Conservation (phyloP, 2,329 filamentous ascomycete genomes). For the Talaromyces sp. region DNA sequence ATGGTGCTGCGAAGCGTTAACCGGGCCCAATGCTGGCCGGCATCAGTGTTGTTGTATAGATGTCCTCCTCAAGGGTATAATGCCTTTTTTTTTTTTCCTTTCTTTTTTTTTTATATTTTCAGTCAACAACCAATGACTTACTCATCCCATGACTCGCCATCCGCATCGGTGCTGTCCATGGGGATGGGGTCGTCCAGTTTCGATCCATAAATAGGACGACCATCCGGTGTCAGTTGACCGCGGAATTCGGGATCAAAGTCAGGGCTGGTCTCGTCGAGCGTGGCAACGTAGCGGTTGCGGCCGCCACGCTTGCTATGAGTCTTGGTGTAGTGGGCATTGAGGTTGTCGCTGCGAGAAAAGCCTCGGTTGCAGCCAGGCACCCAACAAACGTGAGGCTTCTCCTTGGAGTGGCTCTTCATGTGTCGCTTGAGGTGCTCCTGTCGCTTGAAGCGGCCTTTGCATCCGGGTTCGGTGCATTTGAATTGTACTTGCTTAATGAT, state of each 20-base stretch:
- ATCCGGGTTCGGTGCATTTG: constrained; percentile 38
- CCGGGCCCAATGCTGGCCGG: background rate
- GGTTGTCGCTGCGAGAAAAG: constrained; percentile 41
- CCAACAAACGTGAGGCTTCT: constrained; percentile 41
- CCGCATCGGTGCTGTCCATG: constrained; percentile 22
- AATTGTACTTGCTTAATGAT: constrained; percentile 39
- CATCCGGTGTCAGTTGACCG: constrained; percentile 37
- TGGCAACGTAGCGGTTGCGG: constrained; percentile 42
- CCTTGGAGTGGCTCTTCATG: constrained; percentile 42
- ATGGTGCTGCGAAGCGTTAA: constrained; percentile 7
- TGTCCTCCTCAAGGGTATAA: constrained; percentile 10
- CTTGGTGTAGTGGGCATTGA: constrained; percentile 42
- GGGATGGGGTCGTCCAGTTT: constrained; percentile 30
- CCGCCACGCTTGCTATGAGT: constrained; percentile 43
- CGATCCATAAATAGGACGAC: constrained; percentile 34
- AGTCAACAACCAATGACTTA: constrained; percentile 11
- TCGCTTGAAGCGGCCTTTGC: constrained; percentile 43
- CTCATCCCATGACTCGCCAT: constrained; percentile 29
- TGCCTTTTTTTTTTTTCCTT: background rate
- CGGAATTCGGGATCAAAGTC: constrained; percentile 41
- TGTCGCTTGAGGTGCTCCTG: constrained; percentile 48
- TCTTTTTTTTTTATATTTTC: background rate
- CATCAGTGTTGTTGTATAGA: constrained; percentile 1
- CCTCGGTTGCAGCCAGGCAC: constrained; percentile 37
- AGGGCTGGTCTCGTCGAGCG: constrained; percentile 36